phyloP scores from a whole-genome alignment of 2,329 filamentous ascomycete genomes.

The Exutisphaerella laricina region DNA sequence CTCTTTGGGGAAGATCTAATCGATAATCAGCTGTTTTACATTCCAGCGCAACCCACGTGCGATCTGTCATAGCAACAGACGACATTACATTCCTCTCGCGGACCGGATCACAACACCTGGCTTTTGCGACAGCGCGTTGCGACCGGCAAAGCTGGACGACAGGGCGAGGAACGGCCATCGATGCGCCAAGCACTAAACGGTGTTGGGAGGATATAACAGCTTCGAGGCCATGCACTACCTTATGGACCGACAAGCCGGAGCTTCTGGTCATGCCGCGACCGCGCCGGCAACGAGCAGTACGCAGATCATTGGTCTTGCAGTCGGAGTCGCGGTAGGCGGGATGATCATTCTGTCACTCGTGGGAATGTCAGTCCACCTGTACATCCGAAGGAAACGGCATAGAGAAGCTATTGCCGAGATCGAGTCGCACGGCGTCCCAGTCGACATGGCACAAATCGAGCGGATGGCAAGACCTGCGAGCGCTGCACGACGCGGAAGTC shows the following conservation, averaged over 20 bases:
- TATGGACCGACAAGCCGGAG: not conserved
- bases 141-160: not conserved
- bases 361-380: conserved; percentile 19
- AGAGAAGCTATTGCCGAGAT: conserved; percentile 24
- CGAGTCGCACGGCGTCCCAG: conserved; percentile 18
- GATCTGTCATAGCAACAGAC: conserved; percentile 2
- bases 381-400: conserved; percentile 23
- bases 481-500: conserved; percentile 14
- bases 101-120: conserved; percentile 4
- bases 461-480: conserved; percentile 20
- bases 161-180: conserved; percentile 1
- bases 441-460: conserved; percentile 14
- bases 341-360: conserved; percentile 22
- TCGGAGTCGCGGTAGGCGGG: conserved; percentile 25
- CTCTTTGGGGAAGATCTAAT: not conserved
- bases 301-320: conserved; percentile 23
- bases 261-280: too few relatives aligned
- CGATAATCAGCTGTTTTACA: not conserved
- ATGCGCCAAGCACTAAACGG: conserved; percentile 2
- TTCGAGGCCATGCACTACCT: not conserved
- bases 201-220: not conserved
- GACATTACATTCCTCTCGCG: not conserved
- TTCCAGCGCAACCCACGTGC: conserved; percentile 2
- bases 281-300: not conserved
- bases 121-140: not conserved